Conservation (phyloP, 2,329 filamentous ascomycete genomes). For the Volutella citrinella region DNA sequence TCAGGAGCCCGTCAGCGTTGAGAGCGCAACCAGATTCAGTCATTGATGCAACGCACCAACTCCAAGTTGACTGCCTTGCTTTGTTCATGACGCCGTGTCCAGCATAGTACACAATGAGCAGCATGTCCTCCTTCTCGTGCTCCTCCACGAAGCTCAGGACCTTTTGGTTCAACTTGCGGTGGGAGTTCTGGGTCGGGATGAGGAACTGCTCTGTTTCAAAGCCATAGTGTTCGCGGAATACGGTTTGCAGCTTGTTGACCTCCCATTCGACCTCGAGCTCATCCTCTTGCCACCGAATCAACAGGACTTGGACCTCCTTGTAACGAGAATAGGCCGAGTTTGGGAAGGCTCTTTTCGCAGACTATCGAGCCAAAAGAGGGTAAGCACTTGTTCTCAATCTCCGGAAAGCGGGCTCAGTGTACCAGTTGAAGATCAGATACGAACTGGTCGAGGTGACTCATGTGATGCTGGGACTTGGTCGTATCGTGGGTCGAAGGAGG, state of each 20-base stretch:
- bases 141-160: conserved; percentile 22
- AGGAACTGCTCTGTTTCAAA: conserved; percentile 21
- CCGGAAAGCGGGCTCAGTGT: neutral
- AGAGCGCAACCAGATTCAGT: neutral
- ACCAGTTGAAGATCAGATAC: conserved; percentile 21
- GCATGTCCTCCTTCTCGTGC: conserved; percentile 23
- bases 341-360: conserved; percentile 22
- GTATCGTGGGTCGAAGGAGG: conserved; percentile 24
- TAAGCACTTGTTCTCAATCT: conserved; percentile 5
- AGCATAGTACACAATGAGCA: conserved; percentile 25
- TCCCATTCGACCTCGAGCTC: conserved; percentile 24
- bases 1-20: conserved; percentile 12
- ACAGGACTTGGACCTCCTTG: conserved; percentile 21
- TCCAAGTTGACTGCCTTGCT: conserved; percentile 24
- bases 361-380: conserved; percentile 7
- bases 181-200: conserved; percentile 22
- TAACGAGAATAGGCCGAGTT: conserved; percentile 25
- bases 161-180: conserved; percentile 22
- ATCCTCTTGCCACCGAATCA: conserved; percentile 26
- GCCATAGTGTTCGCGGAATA: conserved; percentile 20
- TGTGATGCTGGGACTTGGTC: conserved; percentile 24
- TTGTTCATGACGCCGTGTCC: conserved; percentile 24
- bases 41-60: no score
- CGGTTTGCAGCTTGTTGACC: conserved; percentile 17
- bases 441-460: conserved; percentile 20